Evolutionary conservation across 2,329 filamentous ascomycete species (phyloP).

Genomic region (Colletotrichum tofieldiae): DNA sequence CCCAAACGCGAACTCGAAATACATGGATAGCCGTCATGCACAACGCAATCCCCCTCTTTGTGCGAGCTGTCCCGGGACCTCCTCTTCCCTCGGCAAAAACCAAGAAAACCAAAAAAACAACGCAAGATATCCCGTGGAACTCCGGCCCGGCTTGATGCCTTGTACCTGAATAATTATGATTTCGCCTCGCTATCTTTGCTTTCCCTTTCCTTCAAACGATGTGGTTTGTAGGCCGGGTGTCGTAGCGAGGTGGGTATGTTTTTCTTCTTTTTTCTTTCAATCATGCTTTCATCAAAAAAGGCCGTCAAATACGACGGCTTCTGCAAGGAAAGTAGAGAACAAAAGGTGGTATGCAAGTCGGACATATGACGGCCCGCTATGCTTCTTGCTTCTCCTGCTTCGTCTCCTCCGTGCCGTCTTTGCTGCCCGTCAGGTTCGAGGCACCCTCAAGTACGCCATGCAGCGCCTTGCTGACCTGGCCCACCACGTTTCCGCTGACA

Average conservation of each 20-base stretch:
- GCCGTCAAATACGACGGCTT: neutral
- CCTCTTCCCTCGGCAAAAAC: neutral
- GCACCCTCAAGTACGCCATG: slow-evolving; percentile 30
- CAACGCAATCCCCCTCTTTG: slow-evolving; percentile 3
- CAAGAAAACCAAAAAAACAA: neutral
- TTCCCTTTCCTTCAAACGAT: neutral
- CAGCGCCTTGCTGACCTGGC: slow-evolving; percentile 40
- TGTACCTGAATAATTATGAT: slow-evolving; percentile 12
- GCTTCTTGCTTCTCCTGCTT: slow-evolving; percentile 38
- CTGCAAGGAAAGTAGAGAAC: neutral
- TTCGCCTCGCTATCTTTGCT: slow-evolving; percentile 6
- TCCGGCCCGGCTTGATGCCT: slow-evolving; percentile 26
- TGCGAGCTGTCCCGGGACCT: slow-evolving; percentile 1
- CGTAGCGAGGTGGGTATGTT: slow-evolving; percentile 11
- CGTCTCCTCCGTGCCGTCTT: slow-evolving; percentile 24
- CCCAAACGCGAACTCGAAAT: slow-evolving; percentile 4
- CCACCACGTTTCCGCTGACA: slow-evolving; percentile 57
- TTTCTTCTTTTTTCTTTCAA: slow-evolving; percentile 27
- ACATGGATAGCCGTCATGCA: neutral
- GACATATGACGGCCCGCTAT: neutral
- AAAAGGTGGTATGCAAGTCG: neutral
- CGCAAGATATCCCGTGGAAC: slow-evolving; percentile 8
- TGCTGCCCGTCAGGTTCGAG: slow-evolving; percentile 3
- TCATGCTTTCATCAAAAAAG: slow-evolving; percentile 40
- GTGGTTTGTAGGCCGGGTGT: neutral